phyloP scores from a whole-genome alignment of 179 eudicot genomes.

The Beta macrorhiza region DNA sequence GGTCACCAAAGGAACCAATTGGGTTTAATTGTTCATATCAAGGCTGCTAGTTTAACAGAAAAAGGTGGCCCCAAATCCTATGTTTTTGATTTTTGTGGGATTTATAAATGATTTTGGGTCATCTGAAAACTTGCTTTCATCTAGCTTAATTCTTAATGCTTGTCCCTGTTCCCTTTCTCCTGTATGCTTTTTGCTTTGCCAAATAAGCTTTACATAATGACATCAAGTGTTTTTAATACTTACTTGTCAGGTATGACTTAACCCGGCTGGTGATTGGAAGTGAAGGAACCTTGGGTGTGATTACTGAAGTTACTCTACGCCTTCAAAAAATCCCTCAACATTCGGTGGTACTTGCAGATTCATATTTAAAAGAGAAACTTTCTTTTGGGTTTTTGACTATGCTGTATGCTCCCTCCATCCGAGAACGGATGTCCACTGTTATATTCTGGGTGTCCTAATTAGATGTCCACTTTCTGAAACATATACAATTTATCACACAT shows the following conservation, averaged over 20 bases:
- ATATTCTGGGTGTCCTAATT: neutral
- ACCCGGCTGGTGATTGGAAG: slow-evolving; percentile 95
- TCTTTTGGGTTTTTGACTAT: neutral
- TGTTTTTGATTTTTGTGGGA: neutral
- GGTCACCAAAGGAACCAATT: neutral
- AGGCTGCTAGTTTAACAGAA: neutral
- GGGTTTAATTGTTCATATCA: neutral
- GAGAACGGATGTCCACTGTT: neutral
- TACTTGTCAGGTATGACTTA: slow-evolving; percentile 70
- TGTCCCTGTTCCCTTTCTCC: neutral
- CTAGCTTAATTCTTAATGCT: neutral
- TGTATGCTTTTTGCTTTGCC: neutral
- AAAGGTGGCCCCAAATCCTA: neutral
- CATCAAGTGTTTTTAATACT: neutral
- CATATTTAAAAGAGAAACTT: neutral
- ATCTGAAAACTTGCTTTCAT: neutral
- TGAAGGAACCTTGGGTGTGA: slow-evolving; percentile 97
- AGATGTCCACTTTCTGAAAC: neutral
- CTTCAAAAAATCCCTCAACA: slow-evolving; percentile 86
- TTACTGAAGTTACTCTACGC: slow-evolving; percentile 94
- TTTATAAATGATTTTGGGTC: neutral
- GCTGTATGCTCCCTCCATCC: neutral
- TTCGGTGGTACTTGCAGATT: slow-evolving; percentile 60
- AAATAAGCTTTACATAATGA: neutral
- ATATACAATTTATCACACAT: neutral